Percentiles rank a stretch among this genome's conserved stretches.
phyloP scores from a whole-genome alignment of 2,329 filamentous ascomycete genomes.

The Ascochyta pisi region DNA sequence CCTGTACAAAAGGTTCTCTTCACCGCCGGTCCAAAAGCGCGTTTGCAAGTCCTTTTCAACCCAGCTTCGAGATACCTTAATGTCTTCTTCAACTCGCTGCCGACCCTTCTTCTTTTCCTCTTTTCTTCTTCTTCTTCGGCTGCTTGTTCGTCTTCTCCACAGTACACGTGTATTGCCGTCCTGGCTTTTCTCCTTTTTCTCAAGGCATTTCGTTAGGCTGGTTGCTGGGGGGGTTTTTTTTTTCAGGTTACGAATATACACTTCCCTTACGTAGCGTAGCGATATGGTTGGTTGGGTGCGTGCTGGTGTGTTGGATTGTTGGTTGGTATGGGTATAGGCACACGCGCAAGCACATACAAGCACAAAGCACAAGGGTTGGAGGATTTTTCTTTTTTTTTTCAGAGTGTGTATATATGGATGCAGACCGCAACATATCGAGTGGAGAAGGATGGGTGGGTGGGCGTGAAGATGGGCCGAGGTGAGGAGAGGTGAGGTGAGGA shows the following conservation, averaged over 20 bases:
- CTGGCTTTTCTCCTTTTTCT: no score
- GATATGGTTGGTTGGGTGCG: not conserved
- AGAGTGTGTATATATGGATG: no score
- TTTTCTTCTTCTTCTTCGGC: not conserved
- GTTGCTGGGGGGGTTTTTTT: not conserved
- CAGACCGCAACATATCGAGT: no score
- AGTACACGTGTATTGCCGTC: not conserved
- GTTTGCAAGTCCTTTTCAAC: conserved; percentile 1
- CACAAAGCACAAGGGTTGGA: not conserved
- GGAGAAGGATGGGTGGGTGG: not conserved
- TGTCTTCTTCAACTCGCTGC: conserved; percentile 9
- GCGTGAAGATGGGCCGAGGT: not conserved
- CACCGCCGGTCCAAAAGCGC: not conserved
- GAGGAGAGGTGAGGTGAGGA: not conserved
- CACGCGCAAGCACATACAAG: not conserved
- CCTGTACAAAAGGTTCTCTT: conserved; percentile 13
- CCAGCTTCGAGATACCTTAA: conserved; percentile 15
- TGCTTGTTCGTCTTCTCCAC: not conserved
- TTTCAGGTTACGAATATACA: conserved; percentile 8
- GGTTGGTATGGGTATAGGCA: no score
- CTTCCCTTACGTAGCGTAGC: conserved; percentile 2
- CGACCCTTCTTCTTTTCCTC: not conserved
- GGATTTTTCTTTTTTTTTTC: not conserved
- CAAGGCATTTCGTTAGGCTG: not conserved
- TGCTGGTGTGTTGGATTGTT: not conserved